A percentile compares a stretch with the other conserved stretches of the same genome.
These are phyloP conservation scores for Pseudogymnoascus sp. DNA, from an alignment of 2,329 filamentous ascomycete species.

Conservation along the genomic window DNA sequence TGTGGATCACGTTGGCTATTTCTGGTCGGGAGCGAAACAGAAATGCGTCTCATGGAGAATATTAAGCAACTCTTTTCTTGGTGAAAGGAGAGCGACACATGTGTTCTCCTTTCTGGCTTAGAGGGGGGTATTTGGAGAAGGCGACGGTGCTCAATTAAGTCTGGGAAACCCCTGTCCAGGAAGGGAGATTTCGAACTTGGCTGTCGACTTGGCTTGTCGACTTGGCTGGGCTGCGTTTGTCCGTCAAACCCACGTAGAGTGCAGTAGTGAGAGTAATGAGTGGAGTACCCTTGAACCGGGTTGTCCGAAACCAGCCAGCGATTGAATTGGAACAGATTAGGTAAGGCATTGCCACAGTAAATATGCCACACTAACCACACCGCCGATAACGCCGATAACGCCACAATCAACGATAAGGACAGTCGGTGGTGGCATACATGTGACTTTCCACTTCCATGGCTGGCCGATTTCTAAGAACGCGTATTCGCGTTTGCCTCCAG, in stretches of 20 bases:
- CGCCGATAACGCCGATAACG: neutral
- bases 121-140: neutral
- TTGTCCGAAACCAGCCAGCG: neutral
- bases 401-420: neutral
- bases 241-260: neutral
- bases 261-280: neutral
- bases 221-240: constrained; percentile 4
- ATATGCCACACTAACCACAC: neutral
- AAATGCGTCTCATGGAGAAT: constrained; percentile 53
- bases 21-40: constrained; percentile 55
- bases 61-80: neutral
- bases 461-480: constrained; percentile 1
- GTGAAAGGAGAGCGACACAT: constrained; percentile 1
- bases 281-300: neutral
- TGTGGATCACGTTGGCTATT: constrained; percentile 51
- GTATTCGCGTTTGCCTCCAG: constrained; percentile 1
- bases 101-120: constrained; percentile 1
- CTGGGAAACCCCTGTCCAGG: neutral
- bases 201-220: neutral
- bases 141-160: neutral
- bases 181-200: constrained; percentile 7
- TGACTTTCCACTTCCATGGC: neutral
- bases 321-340: neutral
- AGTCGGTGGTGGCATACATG: neutral
- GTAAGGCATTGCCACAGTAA: neutral